These are phyloP conservation scores for Pharnaceum exiguum DNA, from an alignment of 148 eudicot species.

Conservation along the genomic window DNA sequence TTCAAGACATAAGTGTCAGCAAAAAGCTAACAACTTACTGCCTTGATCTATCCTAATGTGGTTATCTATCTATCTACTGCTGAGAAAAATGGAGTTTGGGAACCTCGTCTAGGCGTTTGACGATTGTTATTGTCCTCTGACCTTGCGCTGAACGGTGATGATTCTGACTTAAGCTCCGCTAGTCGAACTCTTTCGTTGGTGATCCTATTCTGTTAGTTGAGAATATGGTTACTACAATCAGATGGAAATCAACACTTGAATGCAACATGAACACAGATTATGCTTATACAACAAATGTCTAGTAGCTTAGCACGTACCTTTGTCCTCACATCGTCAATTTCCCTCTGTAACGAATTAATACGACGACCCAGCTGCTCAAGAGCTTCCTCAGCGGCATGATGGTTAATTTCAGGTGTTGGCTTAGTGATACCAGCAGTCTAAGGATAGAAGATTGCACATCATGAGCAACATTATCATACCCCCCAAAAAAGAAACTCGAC, in stretches of 20 bases:
- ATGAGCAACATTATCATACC: neutral
- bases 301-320: conserved; percentile 35
- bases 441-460: neutral
- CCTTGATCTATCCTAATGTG: neutral
- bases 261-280: neutral
- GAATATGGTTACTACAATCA: neutral
- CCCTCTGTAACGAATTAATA: conserved; percentile 51
- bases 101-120: conserved; percentile 33
- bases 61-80: conserved; percentile 48
- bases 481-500: neutral
- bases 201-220: conserved; percentile 44
- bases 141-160: conserved; percentile 40
- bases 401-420: conserved; percentile 44
- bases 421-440: conserved; percentile 74
- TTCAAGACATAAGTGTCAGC: conserved; percentile 8
- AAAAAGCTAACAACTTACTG: neutral
- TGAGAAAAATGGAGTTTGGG: conserved; percentile 59
- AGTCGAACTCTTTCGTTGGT: conserved; percentile 50
- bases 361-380: conserved; percentile 47
- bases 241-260: neutral
- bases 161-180: conserved; percentile 50
- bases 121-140: conserved; percentile 45
- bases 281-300: neutral
- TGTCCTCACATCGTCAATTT: conserved; percentile 48
- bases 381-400: conserved; percentile 63